These are phyloP conservation scores for Xanthoparmelia taractica DNA, from an alignment of 495 filamentous ascomycete species.

Conservation along the genomic window DNA sequence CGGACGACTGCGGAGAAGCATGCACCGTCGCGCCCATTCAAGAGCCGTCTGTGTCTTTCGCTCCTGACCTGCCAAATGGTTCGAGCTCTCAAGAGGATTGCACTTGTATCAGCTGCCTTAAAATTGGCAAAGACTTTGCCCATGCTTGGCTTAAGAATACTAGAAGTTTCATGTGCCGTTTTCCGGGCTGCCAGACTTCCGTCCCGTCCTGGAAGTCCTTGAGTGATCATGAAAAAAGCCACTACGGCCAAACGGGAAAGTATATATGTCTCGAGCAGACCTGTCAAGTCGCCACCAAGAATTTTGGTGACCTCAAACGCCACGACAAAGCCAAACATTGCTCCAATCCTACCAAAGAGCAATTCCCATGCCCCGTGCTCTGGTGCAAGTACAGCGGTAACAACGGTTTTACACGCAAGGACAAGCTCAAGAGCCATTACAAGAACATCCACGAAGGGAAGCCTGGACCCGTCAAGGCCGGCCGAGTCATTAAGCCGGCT, in stretches of 20 bases:
- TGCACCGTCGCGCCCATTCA: background rate
- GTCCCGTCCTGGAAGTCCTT: too few species aligned
- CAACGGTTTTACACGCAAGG: constrained; percentile 17
- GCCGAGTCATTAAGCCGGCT: constrained; percentile 16
- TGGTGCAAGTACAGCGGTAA: constrained; percentile 14
- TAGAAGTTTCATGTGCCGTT: background rate
- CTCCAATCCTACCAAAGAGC: background rate
- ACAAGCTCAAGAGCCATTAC: constrained; percentile 18
- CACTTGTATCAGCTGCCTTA: background rate
- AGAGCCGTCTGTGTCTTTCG: background rate
- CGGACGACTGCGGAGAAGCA: background rate
- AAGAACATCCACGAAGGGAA: constrained; percentile 8
- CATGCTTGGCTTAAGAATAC: background rate
- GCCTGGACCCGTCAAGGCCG: background rate
- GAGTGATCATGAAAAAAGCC: constrained; percentile 3
- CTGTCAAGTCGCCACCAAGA: background rate
- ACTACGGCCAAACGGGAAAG: background rate
- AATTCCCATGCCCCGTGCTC: constrained; percentile 5
- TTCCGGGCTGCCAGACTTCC: background rate
- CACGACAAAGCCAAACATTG: constrained; percentile 13
- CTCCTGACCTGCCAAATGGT: background rate
- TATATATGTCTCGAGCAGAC: background rate
- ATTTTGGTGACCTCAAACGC: constrained; percentile 9
- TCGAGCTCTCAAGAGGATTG: background rate
- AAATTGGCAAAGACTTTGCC: background rate